Conservation (phyloP, 345 rosid species). For the Rhizophora apiculata region DNA sequence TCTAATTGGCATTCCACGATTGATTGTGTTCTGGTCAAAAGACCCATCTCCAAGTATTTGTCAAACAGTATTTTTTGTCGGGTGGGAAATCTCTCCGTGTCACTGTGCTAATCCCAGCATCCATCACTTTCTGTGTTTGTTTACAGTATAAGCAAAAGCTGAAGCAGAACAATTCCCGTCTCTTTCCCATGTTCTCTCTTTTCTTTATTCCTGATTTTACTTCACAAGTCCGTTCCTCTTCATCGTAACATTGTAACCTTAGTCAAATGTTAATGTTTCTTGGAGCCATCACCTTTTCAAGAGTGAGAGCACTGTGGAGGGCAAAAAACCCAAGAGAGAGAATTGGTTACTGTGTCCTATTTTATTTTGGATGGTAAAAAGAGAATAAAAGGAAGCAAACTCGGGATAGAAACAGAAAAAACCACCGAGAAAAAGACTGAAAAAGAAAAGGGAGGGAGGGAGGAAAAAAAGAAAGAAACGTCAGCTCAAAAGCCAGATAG, state of each 20-base stretch:
- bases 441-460: neutral
- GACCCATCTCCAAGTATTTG: slow-evolving; percentile 25
- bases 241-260: neutral
- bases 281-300: neutral
- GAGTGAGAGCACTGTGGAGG: too few relatives aligned
- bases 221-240: too few relatives aligned
- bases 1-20: neutral
- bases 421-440: slow-evolving; percentile 10
- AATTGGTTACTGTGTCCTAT: too few relatives aligned
- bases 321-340: too few relatives aligned
- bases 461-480: slow-evolving; percentile 6
- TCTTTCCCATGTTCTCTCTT: too few relatives aligned
- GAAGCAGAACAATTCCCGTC: neutral
- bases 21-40: slow-evolving; percentile 38
- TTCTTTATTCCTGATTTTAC: too few relatives aligned
- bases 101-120: slow-evolving; percentile 24
- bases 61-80: slow-evolving; percentile 56
- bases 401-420: slow-evolving; percentile 3
- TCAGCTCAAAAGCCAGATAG: slow-evolving; percentile 34
- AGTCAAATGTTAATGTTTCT: neutral
- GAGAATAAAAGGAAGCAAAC: neutral
- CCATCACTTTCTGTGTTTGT: slow-evolving; percentile 60
- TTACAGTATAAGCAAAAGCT: slow-evolving; percentile 40
- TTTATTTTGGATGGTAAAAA: neutral
- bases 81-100: slow-evolving; percentile 34